Evolutionary conservation across 495 filamentous ascomycete species (phyloP).

Genomic region (Daldinia grandis): DNA sequence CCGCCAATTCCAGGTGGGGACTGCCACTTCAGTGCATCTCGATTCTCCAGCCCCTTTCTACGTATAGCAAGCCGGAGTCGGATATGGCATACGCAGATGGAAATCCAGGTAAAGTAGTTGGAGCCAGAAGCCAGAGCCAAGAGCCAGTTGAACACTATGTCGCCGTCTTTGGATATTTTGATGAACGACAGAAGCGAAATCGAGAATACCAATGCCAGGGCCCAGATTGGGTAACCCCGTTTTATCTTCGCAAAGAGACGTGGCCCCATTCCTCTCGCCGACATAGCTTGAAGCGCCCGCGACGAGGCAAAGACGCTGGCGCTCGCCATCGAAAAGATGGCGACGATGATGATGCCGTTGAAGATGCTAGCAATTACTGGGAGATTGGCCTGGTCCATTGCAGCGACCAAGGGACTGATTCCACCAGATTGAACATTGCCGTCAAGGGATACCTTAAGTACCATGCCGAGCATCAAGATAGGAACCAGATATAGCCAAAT

Average conservation of each 20-base stretch:
- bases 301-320: conserved; percentile 66
- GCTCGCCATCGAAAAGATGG: conserved; percentile 63
- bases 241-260: conserved; percentile 58
- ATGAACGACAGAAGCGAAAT: conserved; percentile 49
- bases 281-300: conserved; percentile 66
- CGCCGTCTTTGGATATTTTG: conserved; percentile 33
- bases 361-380: conserved; percentile 67
- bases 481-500: conserved; percentile 74
- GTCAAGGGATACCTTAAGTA: conserved; percentile 45
- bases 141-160: conserved; percentile 63
- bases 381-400: conserved; percentile 65
- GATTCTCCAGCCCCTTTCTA: conserved; percentile 11
- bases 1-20: conserved; percentile 35
- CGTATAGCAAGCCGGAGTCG: conserved; percentile 64
- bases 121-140: conserved; percentile 68
- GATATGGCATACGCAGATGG: conserved; percentile 71
- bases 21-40: conserved; percentile 29
- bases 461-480: conserved; percentile 62
- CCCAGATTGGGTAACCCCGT: conserved; percentile 59
- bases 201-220: conserved; percentile 56
- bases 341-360: conserved; percentile 68
- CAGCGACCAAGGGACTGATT: conserved; percentile 69
- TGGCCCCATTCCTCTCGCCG: conserved; percentile 61
- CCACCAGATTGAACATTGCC: conserved; percentile 46
- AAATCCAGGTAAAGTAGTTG: conserved; percentile 72